These are phyloP conservation scores for Zymoseptoria crescenta DNA, from an alignment of 2,329 filamentous ascomycete genomes.

Conservation along the genomic window DNA sequence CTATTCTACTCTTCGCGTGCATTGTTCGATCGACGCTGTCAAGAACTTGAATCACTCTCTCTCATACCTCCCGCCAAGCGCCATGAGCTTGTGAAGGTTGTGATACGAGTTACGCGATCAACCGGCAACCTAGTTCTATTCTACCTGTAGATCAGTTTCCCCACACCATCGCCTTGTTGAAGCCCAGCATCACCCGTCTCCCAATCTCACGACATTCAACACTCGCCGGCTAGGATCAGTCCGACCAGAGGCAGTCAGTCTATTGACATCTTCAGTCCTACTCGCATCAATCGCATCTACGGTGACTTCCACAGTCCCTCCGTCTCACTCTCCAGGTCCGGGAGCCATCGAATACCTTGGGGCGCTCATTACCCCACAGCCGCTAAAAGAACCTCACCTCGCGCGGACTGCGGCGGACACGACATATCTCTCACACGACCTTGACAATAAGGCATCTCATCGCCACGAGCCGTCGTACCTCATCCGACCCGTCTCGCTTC, in stretches of 20 bases:
- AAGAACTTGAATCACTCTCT: background rate
- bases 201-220: too few species aligned
- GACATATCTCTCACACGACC: background rate
- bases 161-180: too few species aligned
- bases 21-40: background rate
- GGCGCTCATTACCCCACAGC: background rate
- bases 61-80: background rate
- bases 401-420: too few species aligned
- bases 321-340: background rate
- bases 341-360: too few species aligned
- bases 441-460: background rate
- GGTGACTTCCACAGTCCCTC: background rate
- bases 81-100: background rate
- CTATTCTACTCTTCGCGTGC: background rate
- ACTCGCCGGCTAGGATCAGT: too few species aligned
- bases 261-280: too few species aligned
- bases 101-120: background rate
- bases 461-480: background rate
- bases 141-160: too few species aligned
- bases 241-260: too few species aligned
- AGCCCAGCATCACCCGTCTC: too few species aligned
- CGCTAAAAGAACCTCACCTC: background rate
- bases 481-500: background rate
- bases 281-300: too few species aligned
- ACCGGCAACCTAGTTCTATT: too few species aligned